Base-by-base conservation (phyloP, 768 basidiomycete genomes). In the Auriscalpium orientale region DNA sequence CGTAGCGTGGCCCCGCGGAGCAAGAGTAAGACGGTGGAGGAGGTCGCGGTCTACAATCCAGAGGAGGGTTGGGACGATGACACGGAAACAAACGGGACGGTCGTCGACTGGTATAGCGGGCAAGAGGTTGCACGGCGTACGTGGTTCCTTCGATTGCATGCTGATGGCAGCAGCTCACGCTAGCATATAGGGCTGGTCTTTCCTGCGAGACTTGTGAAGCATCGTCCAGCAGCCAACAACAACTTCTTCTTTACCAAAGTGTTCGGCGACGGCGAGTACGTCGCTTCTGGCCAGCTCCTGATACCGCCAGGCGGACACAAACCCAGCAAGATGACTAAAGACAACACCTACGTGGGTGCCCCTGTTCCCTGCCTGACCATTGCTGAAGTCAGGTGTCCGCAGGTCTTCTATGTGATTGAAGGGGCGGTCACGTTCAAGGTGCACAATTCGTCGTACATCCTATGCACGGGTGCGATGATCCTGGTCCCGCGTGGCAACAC, bases 401-500 rank as follows among this genome's bases (percentile, higher is more conserved):
- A 89, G 87, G 76, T 85, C 2, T 87, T 89, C 73, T 85, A 85
- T 66, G 85, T 95, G 46, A 81, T 92, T 55, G 83, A 91, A 71
- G 97, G 97, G 11, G 89, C 91, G 2, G 87, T 98, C 12, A 85
- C 86, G 47, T 86, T 95, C 58, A 84, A 83, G 58, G 80, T 98
- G 3, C 89, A 95, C 66, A 76, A 87, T 37, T 87, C 85, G 3
- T 83, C 79, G 46, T 86, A 91, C 65, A 72, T 93, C 53, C 78
- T 98, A 44, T 78, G 87, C 12, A 78, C 85, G 1, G 92, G 93
- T 12, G 91, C 87, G 11, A 88, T 86, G 79, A 94, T 95, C 67
- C 78, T 95, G 65, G 86, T 97, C 20, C 95, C 95, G 2, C 79
- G 94, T 76, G 94, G 93, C 89, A 98, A 98, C 68, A 81, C 80